Conservation (phyloP, 495 filamentous ascomycete species). For the Chaetomium cochliodes region DNA sequence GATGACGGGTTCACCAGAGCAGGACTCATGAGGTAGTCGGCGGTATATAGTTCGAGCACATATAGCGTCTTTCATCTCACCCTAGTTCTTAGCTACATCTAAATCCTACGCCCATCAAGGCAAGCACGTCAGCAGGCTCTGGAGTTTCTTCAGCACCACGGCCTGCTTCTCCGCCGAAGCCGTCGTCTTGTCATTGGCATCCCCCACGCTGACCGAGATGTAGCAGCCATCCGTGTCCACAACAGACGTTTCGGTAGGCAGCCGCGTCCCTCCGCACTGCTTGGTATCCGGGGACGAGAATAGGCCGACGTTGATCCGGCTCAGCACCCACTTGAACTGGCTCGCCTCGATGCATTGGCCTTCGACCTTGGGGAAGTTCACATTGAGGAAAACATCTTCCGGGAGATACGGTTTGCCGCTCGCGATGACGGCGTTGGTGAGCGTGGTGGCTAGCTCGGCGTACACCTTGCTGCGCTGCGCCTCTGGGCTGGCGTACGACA, state of each 20-base stretch:
- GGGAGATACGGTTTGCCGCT: slow-evolving; percentile 62
- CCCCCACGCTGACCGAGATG: slow-evolving; percentile 62
- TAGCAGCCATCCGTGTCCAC: slow-evolving; percentile 53
- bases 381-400: slow-evolving; percentile 59
- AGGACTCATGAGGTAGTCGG: no score
- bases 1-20: no score
- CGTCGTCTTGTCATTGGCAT: slow-evolving; percentile 57
- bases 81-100: no score
- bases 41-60: no score
- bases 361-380: slow-evolving; percentile 59
- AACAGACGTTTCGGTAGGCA: slow-evolving; percentile 58
- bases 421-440: slow-evolving; percentile 53
- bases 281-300: slow-evolving; percentile 55
- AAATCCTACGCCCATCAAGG: slow-evolving; percentile 10
- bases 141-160: slow-evolving; percentile 55
- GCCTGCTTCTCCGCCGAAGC: slow-evolving; percentile 56
- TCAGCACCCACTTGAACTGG: slow-evolving; percentile 61
- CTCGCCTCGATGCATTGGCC: slow-evolving; percentile 46
- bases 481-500: slow-evolving; percentile 48
- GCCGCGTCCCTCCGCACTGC: slow-evolving; percentile 53
- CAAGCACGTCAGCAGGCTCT: slow-evolving; percentile 51
- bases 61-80: background rate
- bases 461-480: slow-evolving; percentile 57
- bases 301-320: slow-evolving; percentile 54
- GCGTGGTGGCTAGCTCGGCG: slow-evolving; percentile 56